phyloP scores from a whole-genome alignment of 2,329 filamentous ascomycete species.

The Hypoxylon sp. region DNA sequence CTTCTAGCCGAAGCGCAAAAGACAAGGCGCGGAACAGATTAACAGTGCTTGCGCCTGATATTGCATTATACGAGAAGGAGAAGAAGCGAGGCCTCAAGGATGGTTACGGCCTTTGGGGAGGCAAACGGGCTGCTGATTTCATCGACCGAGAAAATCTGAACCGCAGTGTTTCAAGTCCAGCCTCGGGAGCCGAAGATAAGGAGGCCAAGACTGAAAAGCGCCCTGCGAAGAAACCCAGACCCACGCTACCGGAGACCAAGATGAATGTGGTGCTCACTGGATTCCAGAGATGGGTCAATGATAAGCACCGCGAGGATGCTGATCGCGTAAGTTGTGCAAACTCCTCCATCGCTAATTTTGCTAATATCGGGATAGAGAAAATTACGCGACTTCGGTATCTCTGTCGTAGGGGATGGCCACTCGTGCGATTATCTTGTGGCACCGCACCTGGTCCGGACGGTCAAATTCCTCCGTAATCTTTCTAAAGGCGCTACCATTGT shows the following conservation, averaged over 20 bases:
- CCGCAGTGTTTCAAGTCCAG: conserved; percentile 52
- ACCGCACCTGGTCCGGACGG: conserved; percentile 84
- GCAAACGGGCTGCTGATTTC: conserved; percentile 67
- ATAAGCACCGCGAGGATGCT: conserved; percentile 76
- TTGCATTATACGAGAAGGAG: conserved; percentile 91
- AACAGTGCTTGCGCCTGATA: conserved; percentile 81
- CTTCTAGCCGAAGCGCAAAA: conserved; percentile 86
- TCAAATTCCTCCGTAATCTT: conserved; percentile 90
- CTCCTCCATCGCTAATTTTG: conserved; percentile 17
- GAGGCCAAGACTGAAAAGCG: conserved; percentile 58
- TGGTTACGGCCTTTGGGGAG: conserved; percentile 64
- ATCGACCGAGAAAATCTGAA: conserved; percentile 60
- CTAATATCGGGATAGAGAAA: conserved; percentile 65
- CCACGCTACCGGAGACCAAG: conserved; percentile 69
- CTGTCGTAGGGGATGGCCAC: conserved; percentile 77
- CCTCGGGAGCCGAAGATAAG: conserved; percentile 35
- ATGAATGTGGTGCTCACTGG: conserved; percentile 85
- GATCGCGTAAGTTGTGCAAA: conserved; percentile 72
- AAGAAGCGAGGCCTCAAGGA: conserved; percentile 73
- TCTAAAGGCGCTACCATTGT: conserved; percentile 83
- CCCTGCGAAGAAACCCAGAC: conserved; percentile 69
- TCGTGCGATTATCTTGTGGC: conserved; percentile 88
- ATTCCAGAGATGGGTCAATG: conserved; percentile 81
- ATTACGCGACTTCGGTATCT: conserved; percentile 83
- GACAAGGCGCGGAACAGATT: conserved; percentile 80